phyloP scores from a whole-genome alignment of 495 filamentous ascomycete species.

The Tirmania nivea region DNA sequence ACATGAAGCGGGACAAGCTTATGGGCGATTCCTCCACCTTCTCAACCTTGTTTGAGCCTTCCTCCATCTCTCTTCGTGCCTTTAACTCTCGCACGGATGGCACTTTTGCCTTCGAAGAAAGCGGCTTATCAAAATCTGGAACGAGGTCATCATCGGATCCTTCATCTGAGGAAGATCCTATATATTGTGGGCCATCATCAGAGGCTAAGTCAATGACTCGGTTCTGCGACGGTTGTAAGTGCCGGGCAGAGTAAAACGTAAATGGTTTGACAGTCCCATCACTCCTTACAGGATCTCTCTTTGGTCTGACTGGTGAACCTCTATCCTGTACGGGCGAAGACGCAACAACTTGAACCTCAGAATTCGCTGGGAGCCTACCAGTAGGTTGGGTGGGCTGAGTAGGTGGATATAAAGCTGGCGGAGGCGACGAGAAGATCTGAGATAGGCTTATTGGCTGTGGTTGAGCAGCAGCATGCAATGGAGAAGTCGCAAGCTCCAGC shows the following conservation, averaged over 20 bases:
- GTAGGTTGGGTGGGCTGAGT: conserved; percentile 57
- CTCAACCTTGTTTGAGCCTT: neutral
- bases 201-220: neutral
- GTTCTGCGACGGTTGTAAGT: neutral
- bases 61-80: neutral
- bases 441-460: neutral
- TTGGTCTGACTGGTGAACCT: neutral
- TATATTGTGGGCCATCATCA: conserved; percentile 36
- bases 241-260: conserved; percentile 13
- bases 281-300: neutral
- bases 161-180: conserved; percentile 35
- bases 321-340: conserved; percentile 41
- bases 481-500: no score
- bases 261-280: conserved; percentile 14
- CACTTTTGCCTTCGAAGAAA: conserved; percentile 11
- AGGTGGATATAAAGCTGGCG: conserved; percentile 38
- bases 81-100: conserved; percentile 12
- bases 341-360: conserved; percentile 57
- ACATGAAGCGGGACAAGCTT: neutral
- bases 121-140: conserved; percentile 23
- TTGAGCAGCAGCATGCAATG: no score
- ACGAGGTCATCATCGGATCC: conserved; percentile 42
- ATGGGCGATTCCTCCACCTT: neutral
- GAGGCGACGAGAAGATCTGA: conserved; percentile 13
- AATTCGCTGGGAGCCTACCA: conserved; percentile 1